phyloP scores from a whole-genome alignment of 2,329 filamentous ascomycete species.

The Xylaria sp. region DNA sequence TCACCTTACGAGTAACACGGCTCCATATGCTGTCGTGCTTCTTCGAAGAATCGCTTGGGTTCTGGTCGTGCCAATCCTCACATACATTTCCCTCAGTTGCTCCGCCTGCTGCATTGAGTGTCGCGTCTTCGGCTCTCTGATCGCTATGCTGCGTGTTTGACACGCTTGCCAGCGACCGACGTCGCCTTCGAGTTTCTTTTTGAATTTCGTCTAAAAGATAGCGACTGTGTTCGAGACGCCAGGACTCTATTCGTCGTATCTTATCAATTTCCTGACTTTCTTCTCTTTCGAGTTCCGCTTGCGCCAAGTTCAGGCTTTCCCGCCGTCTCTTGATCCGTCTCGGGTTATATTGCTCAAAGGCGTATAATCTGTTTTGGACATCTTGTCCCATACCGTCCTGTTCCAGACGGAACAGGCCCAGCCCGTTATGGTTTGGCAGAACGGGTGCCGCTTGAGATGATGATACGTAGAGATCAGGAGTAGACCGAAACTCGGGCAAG shows the following conservation, averaged over 20 bases:
- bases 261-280: slow-evolving; percentile 75
- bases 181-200: slow-evolving; percentile 78
- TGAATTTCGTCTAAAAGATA: slow-evolving; percentile 89
- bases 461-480: slow-evolving; percentile 56
- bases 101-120: slow-evolving; percentile 47
- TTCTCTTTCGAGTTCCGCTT: slow-evolving; percentile 64
- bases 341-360: slow-evolving; percentile 87
- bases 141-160: slow-evolving; percentile 41
- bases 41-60: slow-evolving; percentile 53
- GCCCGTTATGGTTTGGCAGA: slow-evolving; percentile 90
- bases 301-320: slow-evolving; percentile 64
- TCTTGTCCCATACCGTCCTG: slow-evolving; percentile 63
- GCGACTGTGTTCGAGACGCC: slow-evolving; percentile 90
- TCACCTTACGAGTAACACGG: slow-evolving; percentile 84
- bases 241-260: slow-evolving; percentile 86
- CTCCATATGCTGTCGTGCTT: slow-evolving; percentile 79
- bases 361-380: slow-evolving; percentile 86
- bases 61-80: slow-evolving; percentile 65
- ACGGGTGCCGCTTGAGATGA: slow-evolving; percentile 65
- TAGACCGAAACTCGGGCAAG: slow-evolving; percentile 84
- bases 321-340: slow-evolving; percentile 67
- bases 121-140: slow-evolving; percentile 49
- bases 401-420: slow-evolving; percentile 83
- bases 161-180: slow-evolving; percentile 55
- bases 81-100: slow-evolving; percentile 54